Percentiles rank a stretch among this genome's conserved stretches.
Conservation (phyloP, 768 basidiomycete genomes). For the Rhodotorula paludigena region DNA sequence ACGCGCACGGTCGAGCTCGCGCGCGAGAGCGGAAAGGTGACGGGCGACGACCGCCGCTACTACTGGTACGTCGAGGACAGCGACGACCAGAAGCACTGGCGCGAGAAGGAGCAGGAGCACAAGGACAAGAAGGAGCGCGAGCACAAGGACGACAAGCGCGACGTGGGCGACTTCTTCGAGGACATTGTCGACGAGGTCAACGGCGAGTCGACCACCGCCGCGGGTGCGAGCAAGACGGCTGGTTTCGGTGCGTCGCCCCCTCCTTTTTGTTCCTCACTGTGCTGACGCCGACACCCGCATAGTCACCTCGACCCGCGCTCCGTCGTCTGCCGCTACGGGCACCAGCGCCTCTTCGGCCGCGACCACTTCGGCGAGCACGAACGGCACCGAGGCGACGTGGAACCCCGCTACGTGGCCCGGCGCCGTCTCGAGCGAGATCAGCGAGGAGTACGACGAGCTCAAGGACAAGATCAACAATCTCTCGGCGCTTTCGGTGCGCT, state of each 20-base stretch:
- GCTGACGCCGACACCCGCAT: too few relatives aligned
- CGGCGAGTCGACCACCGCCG: not conserved
- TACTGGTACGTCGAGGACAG: slow-evolving; percentile 11
- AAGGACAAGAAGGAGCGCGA: not conserved
- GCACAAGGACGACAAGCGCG: not conserved
- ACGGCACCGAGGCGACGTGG: not conserved
- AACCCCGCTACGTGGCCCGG: slow-evolving; percentile 1
- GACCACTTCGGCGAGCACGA: not conserved
- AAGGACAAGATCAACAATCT: slow-evolving; percentile 3
- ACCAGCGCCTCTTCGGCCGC: not conserved
- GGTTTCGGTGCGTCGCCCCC: not conserved
- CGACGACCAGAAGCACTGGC: slow-evolving; percentile 2
- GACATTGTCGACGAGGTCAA: not conserved
- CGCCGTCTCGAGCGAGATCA: not conserved
- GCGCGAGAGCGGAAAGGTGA: not conserved
- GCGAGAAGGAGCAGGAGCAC: not conserved
- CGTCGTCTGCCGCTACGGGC: not conserved
- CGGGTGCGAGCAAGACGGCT: not conserved
- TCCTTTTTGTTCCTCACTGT: not conserved
- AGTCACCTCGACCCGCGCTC: not conserved
- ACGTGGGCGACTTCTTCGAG: not conserved
- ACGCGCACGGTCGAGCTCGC: not conserved
- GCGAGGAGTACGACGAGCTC: not conserved
- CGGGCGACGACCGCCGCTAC: not conserved
- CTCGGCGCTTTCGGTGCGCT: not conserved